Conservation (phyloP, 805 yeast genomes). For the Metschnikowia peoriensis region DNA sequence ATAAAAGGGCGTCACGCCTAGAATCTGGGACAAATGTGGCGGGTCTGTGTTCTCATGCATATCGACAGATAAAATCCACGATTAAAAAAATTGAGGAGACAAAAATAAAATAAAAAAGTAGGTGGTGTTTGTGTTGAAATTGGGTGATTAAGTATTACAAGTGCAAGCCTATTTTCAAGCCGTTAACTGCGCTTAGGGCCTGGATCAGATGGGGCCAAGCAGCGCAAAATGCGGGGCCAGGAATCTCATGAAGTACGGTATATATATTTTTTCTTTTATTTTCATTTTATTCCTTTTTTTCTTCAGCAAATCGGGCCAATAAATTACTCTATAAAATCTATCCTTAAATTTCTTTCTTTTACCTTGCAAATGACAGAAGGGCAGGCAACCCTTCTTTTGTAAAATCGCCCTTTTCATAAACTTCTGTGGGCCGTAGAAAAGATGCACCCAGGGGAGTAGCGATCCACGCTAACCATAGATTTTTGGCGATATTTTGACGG, state of each 20-base stretch:
- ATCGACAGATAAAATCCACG: no score
- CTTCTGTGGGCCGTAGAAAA: conserved; percentile 7
- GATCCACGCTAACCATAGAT: conserved; percentile 37
- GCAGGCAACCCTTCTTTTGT: conserved; percentile 8
- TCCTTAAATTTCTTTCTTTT: no score
- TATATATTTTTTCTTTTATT: no score
- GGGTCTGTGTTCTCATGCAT: neutral
- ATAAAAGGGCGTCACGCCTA: conserved; percentile 15
- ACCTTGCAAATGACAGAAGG: conserved; percentile 9
- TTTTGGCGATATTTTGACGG: conserved; percentile 22
- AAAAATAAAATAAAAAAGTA: no score
- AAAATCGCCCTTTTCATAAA: conserved; percentile 10
- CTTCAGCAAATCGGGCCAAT: no score
- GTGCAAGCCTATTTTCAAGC: no score
- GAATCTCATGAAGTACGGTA: neutral
- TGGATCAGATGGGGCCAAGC: neutral
- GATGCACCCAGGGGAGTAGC: conserved; percentile 28
- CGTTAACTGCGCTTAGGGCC: neutral
- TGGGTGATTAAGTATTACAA: no score
- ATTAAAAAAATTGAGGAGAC: no score
- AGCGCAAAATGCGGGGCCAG: neutral
- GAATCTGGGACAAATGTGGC: conserved; percentile 12
- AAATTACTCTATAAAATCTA: neutral
- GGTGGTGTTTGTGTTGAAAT: neutral
- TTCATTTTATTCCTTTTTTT: no score